Percentiles rank a stretch among this genome's conserved stretches.
Evolutionary conservation across 805 yeast species (phyloP).

Genomic region (Pichia deserticola): DNA sequence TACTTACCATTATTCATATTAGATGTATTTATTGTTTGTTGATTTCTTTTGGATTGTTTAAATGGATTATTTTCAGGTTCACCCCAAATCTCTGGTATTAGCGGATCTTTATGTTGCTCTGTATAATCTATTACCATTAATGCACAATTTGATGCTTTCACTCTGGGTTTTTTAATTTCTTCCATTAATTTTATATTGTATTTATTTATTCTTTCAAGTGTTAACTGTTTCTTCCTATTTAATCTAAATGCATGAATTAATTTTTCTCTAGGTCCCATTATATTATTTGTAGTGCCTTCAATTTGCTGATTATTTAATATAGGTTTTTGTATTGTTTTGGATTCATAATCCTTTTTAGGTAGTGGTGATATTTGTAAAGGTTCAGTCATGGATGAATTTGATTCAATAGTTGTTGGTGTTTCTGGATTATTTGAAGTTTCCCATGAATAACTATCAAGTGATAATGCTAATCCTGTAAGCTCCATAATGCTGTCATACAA

Average conservation of each 20-base stretch:
- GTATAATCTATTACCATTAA: constrained; percentile 37
- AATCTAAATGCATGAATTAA: constrained; percentile 33
- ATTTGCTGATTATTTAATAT: no score
- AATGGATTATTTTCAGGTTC: constrained; percentile 3
- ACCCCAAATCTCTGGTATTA: constrained; percentile 41
- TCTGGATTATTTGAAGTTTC: not conserved
- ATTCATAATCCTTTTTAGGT: not conserved
- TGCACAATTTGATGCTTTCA: constrained; percentile 58
- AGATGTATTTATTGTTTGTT: not conserved
- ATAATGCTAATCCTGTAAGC: not conserved
- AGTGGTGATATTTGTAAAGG: not conserved
- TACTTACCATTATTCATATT: not conserved
- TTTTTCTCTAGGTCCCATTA: constrained; percentile 4
- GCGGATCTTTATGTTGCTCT: constrained; percentile 38
- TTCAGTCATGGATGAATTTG: not conserved
- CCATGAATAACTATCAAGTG: not conserved
- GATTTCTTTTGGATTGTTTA: not conserved
- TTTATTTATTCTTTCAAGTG: constrained; percentile 53
- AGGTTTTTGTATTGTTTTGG: no score
- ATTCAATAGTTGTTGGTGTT: not conserved
- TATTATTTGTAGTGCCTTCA: not conserved
- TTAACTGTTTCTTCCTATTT: constrained; percentile 37
- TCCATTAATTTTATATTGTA: constrained; percentile 46
- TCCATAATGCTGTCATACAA: not conserved
- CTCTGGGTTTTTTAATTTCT: constrained; percentile 47